phyloP scores from a whole-genome alignment of 371 early-diverging fungal genomes.

The Furculomyces boomerangus region DNA sequence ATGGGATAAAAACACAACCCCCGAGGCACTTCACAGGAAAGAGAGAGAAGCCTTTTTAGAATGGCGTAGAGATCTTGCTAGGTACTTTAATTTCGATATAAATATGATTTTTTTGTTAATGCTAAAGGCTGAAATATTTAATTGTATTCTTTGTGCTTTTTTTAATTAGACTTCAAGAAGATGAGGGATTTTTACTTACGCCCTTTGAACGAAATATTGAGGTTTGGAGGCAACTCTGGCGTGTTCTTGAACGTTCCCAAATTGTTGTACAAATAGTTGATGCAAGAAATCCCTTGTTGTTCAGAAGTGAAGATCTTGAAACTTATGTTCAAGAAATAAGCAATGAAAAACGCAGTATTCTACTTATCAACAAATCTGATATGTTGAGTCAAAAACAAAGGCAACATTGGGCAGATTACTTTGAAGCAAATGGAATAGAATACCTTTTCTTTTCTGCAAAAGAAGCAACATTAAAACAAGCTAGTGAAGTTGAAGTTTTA shows the following conservation, averaged over 20 bases:
- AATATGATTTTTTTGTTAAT: background rate
- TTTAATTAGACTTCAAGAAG: constrained; percentile 50
- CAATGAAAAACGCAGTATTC: constrained; percentile 55
- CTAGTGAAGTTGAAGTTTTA: constrained; percentile 16
- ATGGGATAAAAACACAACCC: constrained; percentile 77
- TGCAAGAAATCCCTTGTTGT: constrained; percentile 92
- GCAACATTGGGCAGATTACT: constrained; percentile 77
- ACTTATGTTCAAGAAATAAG: constrained; percentile 81
- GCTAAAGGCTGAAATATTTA: background rate
- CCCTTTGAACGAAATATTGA: constrained; percentile 98
- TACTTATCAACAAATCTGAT: constrained; percentile 98
- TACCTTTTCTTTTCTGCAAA: constrained; percentile 87
- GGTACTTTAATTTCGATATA: constrained; percentile 1
- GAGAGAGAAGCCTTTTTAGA: constrained; percentile 78
- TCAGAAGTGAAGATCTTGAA: constrained; percentile 84
- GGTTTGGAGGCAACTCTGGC: constrained; percentile 99
- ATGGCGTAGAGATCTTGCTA: constrained; percentile 83
- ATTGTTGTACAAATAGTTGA: constrained; percentile 99
- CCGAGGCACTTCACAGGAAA: constrained; percentile 53
- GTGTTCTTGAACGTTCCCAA: constrained; percentile 95
- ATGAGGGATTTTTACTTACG: constrained; percentile 75
- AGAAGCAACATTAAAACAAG: constrained; percentile 32
- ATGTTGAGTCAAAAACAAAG: constrained; percentile 66
- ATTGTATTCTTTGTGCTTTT: background rate
- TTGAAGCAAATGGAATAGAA: constrained; percentile 54